Conservation (phyloP, 192 early-diverging fungal species). For the Podila verticillata region DNA sequence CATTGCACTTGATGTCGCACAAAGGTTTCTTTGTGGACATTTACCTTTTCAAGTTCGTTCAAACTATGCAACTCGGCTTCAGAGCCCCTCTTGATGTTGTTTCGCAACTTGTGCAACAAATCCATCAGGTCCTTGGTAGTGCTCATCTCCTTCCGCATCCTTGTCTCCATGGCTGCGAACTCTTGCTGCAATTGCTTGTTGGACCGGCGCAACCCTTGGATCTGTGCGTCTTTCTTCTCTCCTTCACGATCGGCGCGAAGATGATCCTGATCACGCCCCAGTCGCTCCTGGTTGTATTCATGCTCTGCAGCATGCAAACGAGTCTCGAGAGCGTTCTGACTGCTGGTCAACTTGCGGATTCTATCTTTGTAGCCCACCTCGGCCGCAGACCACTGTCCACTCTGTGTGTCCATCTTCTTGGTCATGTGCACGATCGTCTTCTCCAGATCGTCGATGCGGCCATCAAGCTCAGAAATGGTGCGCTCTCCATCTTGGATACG, state of each 20-base stretch:
- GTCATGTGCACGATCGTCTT: not conserved
- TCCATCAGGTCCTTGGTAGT: constrained; percentile 12
- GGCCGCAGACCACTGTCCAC: not conserved
- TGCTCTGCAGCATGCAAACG: constrained; percentile 9
- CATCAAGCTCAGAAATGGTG: constrained; percentile 3
- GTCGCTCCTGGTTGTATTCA: not conserved
- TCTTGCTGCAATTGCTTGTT: constrained; percentile 15
- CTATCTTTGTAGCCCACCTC: constrained; percentile 12
- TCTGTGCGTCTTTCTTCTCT: constrained; percentile 1
- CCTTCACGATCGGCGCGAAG: constrained; percentile 2
- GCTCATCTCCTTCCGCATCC: constrained; percentile 13
- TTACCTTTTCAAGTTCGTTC: constrained; percentile 23
- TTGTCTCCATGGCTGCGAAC: constrained; percentile 8
- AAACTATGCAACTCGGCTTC: constrained; percentile 12
- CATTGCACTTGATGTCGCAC: not conserved
- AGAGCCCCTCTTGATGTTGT: constrained; percentile 15
- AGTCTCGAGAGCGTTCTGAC: not conserved
- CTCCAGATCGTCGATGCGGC: not conserved
- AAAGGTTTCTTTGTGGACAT: too few relatives aligned
- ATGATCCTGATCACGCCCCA: constrained; percentile 1
- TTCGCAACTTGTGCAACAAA: not conserved
- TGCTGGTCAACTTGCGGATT: constrained; percentile 1
- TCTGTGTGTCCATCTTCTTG: not conserved
- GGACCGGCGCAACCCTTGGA: not conserved
- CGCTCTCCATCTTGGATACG: constrained; percentile 13